Base-by-base conservation (phyloP, 2,329 filamentous ascomycete genomes). In the Microsporum ferrugineum region DNA sequence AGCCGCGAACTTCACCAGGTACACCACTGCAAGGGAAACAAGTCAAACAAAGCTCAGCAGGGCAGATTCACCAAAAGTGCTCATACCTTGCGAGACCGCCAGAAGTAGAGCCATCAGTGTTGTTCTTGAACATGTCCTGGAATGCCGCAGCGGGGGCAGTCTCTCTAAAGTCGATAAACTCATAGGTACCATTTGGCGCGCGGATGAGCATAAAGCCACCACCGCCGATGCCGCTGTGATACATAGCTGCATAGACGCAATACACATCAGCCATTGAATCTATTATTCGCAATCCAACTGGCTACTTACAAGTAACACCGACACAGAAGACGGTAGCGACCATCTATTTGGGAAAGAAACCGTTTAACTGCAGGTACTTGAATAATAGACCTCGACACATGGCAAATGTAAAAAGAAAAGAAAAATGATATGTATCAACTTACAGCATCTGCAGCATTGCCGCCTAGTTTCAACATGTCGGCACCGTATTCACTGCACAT, bases 141-240 rank as follows among this genome's bases (percentile, higher is more conserved):
- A 81, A 85, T 0, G 91, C 88, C 0, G 89, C 88, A 0, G 86
- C 88, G 0, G 92, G 92, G 0, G 92, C 92, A 0, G 87, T 84
- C 72, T 97, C 92, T 55, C 92, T 82, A 70, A 95, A 97, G 74
- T 97, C 92, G 66, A 97, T 85, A 62, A 86, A 86, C 70, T 95
- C 90, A 70, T 91, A 95, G 17, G 79, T 78, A n/a, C 90, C 90
- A 62, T 89, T 78, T 14, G 83, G 76, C 38, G 84, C 80, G 56
- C 89, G 85, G 3, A 96, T 83, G 3, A 96, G 79, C 81, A 91
- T 88, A 75, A 97, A 97, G 1, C 92, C 92, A 45, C 92, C 92
- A 5, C 92, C 92, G 23, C 89, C 91, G 62, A 96, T 87, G 14
- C 92, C 91, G 45, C 76, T 79, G 71, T 91, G 88, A 67, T 89